phyloP scores from a whole-genome alignment of 2,329 filamentous ascomycete genomes.

The Aschersonia sp. region DNA sequence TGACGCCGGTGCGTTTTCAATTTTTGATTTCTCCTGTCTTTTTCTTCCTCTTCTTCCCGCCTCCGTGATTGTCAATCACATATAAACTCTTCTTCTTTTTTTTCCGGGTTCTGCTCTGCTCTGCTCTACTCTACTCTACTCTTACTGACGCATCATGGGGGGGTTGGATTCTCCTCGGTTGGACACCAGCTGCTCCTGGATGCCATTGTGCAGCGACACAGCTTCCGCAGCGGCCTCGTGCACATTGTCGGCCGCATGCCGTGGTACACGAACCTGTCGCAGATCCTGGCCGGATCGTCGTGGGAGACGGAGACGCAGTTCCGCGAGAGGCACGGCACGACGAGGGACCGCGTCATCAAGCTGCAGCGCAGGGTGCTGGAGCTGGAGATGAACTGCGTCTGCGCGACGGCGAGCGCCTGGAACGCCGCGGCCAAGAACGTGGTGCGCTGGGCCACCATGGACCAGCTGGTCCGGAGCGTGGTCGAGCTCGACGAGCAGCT shows the following conservation, averaged over 20 bases:
- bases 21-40: no score
- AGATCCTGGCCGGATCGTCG: slow-evolving; percentile 10
- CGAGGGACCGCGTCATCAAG: slow-evolving; percentile 10
- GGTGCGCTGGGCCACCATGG: slow-evolving; percentile 18
- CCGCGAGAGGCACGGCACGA: slow-evolving; percentile 5
- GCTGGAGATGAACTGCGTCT: slow-evolving; percentile 25
- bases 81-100: no score
- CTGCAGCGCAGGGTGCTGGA: slow-evolving; percentile 19
- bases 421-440: slow-evolving; percentile 21
- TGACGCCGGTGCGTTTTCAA: slow-evolving; percentile 19
- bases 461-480: slow-evolving; percentile 12
- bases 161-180: no score
- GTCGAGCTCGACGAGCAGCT: slow-evolving; percentile 13
- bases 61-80: background rate
- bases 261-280: slow-evolving; percentile 19
- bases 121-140: no score
- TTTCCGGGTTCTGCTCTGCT: no score
- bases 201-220: slow-evolving; percentile 16
- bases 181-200: slow-evolving; percentile 17
- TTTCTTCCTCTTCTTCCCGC: no score
- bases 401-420: slow-evolving; percentile 21
- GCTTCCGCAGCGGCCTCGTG: slow-evolving; percentile 14
- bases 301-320: slow-evolving; percentile 10
- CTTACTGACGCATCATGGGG: no score
- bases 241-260: slow-evolving; percentile 18